A percentile compares a stretch with the other conserved stretches of the same genome.
Evolutionary conservation across 2,329 filamentous ascomycete species (phyloP).

Genomic region (Talaromyces pinophilus): DNA sequence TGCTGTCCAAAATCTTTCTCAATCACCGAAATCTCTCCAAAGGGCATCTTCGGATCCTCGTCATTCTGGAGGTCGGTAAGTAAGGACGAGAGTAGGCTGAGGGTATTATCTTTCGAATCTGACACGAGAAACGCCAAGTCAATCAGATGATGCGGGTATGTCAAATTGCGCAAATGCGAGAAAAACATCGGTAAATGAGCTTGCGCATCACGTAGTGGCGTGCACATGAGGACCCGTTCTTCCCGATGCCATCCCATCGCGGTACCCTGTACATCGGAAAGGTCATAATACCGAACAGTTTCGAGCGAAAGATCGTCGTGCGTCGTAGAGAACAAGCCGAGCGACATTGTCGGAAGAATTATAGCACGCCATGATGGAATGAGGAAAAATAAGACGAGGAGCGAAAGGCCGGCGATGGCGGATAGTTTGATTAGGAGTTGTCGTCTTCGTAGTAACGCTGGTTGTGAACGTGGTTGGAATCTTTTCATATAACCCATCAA

Average conservation of each 20-base stretch:
- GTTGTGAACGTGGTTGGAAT: constrained; percentile 81
- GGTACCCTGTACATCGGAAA: constrained; percentile 87
- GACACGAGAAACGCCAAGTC: constrained; percentile 96
- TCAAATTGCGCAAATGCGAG: constrained; percentile 92
- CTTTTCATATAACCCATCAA: constrained; percentile 45
- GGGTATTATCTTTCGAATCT: constrained; percentile 90
- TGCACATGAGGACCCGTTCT: constrained; percentile 91
- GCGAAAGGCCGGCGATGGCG: constrained; percentile 55
- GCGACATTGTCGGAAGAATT: constrained; percentile 63
- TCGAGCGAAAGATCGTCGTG: constrained; percentile 75
- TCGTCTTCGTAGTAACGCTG: constrained; percentile 70
- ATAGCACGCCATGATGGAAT: constrained; percentile 71
- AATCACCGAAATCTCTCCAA: constrained; percentile 95
- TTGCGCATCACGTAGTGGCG: constrained; percentile 88
- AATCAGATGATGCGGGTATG: constrained; percentile 94
- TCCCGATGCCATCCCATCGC: constrained; percentile 94
- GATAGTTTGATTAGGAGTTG: constrained; percentile 70
- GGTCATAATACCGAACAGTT: constrained; percentile 95
- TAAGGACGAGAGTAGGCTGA: constrained; percentile 71
- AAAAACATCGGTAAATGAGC: constrained; percentile 97
- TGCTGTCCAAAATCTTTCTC: constrained; percentile 99
- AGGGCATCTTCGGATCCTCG: constrained; percentile 75
- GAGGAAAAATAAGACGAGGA: constrained; percentile 67
- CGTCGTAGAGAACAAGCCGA: constrained; percentile 67
- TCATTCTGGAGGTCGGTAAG: constrained; percentile 79